Percentiles rank a stretch among this genome's conserved stretches.
phyloP scores from a whole-genome alignment of 2,329 filamentous ascomycete genomes.

The Anisogramma anomala region DNA sequence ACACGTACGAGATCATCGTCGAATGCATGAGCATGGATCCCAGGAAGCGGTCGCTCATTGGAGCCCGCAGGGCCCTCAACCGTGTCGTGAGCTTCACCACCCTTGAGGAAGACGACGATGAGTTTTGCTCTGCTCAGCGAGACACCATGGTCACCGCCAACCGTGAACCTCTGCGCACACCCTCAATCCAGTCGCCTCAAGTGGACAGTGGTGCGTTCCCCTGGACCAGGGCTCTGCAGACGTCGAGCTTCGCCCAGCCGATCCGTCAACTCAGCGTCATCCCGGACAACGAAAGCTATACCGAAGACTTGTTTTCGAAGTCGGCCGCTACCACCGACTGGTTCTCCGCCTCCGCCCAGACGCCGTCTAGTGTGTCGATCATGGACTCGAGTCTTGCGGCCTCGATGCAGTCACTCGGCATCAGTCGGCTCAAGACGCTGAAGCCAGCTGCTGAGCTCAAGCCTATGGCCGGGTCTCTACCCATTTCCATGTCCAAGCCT shows the following conservation, averaged over 20 bases:
- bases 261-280: slow-evolving; percentile 80
- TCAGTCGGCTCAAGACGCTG: slow-evolving; percentile 35
- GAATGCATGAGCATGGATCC: slow-evolving; percentile 89
- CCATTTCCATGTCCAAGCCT: slow-evolving; percentile 70
- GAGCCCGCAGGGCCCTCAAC: slow-evolving; percentile 64
- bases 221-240: slow-evolving; percentile 84
- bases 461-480: slow-evolving; percentile 56
- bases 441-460: slow-evolving; percentile 43
- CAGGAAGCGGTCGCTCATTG: slow-evolving; percentile 69
- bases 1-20: slow-evolving; percentile 87
- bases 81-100: slow-evolving; percentile 86
- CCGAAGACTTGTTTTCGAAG: slow-evolving; percentile 74
- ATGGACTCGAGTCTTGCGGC: slow-evolving; percentile 70
- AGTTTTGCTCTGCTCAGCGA: slow-evolving; percentile 79
- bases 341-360: slow-evolving; percentile 60
- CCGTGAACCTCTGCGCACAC: slow-evolving; percentile 88
- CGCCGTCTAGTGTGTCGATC: slow-evolving; percentile 72
- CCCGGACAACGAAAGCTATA: slow-evolving; percentile 65
- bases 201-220: slow-evolving; percentile 78
- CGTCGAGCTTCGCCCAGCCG: slow-evolving; percentile 51
- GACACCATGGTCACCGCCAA: slow-evolving; percentile 73
- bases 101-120: slow-evolving; percentile 79
- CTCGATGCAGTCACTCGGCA: slow-evolving; percentile 65
- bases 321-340: slow-evolving; percentile 61
- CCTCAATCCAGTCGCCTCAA: slow-evolving; percentile 81